Conservation (phyloP, 257 asterid species). For the Buddleja alternifolia region DNA sequence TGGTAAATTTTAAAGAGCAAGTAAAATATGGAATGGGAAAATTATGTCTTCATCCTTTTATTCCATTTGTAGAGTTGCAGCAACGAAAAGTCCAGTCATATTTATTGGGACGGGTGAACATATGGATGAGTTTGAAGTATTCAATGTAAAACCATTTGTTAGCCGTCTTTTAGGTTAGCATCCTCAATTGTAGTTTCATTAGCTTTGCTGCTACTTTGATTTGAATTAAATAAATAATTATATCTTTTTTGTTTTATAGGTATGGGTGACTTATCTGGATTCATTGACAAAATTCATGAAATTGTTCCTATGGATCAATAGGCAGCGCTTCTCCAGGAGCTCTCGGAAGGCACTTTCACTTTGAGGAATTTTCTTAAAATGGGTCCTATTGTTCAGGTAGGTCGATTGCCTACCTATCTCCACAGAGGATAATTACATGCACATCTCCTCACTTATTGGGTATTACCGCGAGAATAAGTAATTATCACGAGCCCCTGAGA, state of each 20-base stretch:
- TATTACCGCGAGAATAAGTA: not conserved
- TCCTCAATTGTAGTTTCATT: constrained; percentile 12
- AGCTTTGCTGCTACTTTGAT: not conserved
- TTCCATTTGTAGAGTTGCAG: constrained; percentile 79
- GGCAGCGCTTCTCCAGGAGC: constrained; percentile 96
- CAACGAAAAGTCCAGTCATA: constrained; percentile 94
- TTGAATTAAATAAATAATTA: not conserved
- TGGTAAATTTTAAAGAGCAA: constrained; percentile 39
- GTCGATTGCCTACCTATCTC: constrained; percentile 31
- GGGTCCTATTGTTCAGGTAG: constrained; percentile 97
- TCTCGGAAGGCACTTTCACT: constrained; percentile 89
- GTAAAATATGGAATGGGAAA: no score
- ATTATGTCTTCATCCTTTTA: constrained; percentile 17
- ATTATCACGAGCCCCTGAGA: no score
- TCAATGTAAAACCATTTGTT: constrained; percentile 96
- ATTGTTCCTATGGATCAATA: constrained; percentile 98
- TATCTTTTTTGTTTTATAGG: constrained; percentile 43
- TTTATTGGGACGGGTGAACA: constrained; percentile 98
- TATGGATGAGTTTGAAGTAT: constrained; percentile 96
- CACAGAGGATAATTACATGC: not conserved
- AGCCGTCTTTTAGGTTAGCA: constrained; percentile 91
- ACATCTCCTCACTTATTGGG: not conserved
- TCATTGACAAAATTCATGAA: constrained; percentile 95
- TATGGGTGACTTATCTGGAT: constrained; percentile 99
- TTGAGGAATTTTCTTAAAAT: constrained; percentile 84